These are phyloP conservation scores for Exophiala spinifera DNA, from an alignment of 2,329 filamentous ascomycete genomes.

Conservation along the genomic window DNA sequence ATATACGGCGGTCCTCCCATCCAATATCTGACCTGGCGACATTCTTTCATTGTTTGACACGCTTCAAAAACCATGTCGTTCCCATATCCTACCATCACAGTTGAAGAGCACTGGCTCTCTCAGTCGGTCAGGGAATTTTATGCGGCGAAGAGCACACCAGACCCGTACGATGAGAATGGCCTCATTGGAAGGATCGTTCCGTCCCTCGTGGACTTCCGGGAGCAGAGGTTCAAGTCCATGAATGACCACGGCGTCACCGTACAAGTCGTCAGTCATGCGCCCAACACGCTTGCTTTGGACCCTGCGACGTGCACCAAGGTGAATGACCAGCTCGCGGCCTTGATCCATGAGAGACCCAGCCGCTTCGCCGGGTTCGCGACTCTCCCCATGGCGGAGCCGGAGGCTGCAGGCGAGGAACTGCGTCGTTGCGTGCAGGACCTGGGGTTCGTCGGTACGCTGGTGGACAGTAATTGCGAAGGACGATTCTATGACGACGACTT, in stretches of 20 bases:
- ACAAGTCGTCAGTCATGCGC: constrained; percentile 20
- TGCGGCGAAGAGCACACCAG: not conserved
- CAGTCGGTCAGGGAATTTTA: constrained; percentile 10
- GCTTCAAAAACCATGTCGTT: not conserved
- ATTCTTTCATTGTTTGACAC: too few species aligned
- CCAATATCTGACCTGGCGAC: too few species aligned
- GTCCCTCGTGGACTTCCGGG: constrained; percentile 10
- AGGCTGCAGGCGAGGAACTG: constrained; percentile 35
- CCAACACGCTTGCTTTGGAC: constrained; percentile 8
- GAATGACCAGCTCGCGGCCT: constrained; percentile 10
- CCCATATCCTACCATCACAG: not conserved
- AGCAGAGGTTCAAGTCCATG: constrained; percentile 12
- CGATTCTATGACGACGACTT: constrained; percentile 44
- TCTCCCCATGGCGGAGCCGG: constrained; percentile 41
- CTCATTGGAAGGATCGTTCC: constrained; percentile 2
- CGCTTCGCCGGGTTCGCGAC: constrained; percentile 44
- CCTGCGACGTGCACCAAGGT: constrained; percentile 11
- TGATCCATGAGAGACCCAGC: constrained; percentile 25
- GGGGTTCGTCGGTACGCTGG: constrained; percentile 47
- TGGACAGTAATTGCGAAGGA: constrained; percentile 39
- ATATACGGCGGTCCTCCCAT: too few species aligned
- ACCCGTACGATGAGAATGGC: constrained; percentile 3
- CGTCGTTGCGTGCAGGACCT: constrained; percentile 40
- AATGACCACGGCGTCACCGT: constrained; percentile 26
- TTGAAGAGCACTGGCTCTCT: not conserved